Evolutionary conservation across 768 basidiomycete genomes (phyloP).

Genomic region (Mycena vulgaris): DNA sequence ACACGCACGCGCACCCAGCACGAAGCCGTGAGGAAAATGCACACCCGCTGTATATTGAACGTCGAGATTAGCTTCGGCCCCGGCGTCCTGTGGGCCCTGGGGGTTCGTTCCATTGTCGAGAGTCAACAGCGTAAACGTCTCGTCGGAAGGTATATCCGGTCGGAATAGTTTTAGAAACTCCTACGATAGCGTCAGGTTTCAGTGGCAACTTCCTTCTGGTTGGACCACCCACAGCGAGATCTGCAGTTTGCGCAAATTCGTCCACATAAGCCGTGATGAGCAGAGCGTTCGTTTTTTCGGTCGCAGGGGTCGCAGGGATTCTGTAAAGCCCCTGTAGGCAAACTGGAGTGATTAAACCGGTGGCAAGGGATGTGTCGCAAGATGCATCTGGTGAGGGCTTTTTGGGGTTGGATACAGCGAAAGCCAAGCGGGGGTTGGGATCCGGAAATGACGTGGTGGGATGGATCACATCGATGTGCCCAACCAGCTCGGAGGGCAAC

Average conservation of each 20-base stretch:
- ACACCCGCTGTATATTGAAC: slow-evolving; percentile 6
- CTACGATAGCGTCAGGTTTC: not conserved
- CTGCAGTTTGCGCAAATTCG: not conserved
- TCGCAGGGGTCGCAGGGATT: not conserved
- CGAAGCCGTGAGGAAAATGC: not conserved
- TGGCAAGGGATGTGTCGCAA: not conserved
- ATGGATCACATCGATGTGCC: slow-evolving; percentile 1
- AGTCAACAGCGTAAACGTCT: not conserved
- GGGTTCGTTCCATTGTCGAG: not conserved
- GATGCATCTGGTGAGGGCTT: not conserved
- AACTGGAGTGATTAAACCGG: not conserved
- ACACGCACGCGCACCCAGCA: not conserved
- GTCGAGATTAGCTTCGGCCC: not conserved
- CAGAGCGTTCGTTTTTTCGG: not conserved
- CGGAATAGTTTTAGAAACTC: not conserved
- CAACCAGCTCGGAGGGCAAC: not conserved
- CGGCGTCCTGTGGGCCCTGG: not conserved
- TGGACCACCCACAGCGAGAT: not conserved
- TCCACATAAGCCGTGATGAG: not conserved
- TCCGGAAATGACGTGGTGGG: not conserved
- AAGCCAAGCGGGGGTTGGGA: not conserved
- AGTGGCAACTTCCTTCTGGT: too few relatives aligned
- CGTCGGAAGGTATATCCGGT: not conserved
- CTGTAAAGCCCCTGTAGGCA: slow-evolving; percentile 6
- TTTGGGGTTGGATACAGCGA: not conserved